Evolutionary conservation across 176 grass and related monocot genomes (phyloP).

Genomic region (Musa beccarii): DNA sequence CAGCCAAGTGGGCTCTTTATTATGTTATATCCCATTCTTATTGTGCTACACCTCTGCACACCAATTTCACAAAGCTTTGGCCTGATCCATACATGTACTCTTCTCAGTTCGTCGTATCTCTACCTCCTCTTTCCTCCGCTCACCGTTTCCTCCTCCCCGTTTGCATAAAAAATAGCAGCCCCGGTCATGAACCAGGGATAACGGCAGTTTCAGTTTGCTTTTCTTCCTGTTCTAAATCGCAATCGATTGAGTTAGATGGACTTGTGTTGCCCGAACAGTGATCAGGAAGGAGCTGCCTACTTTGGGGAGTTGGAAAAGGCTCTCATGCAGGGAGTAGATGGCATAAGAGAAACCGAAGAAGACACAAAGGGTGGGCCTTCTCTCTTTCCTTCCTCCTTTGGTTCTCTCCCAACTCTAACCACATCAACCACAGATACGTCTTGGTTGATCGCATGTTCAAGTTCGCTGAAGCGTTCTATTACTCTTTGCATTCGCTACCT

Average conservation of each 20-base stretch:
- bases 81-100: constrained; percentile 3
- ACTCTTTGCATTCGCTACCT: constrained; percentile 30
- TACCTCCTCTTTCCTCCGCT: background rate
- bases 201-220: background rate
- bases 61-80: constrained; percentile 2
- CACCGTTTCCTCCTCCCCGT: background rate
- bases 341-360: constrained; percentile 39
- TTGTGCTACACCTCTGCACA: background rate
- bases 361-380: constrained; percentile 33
- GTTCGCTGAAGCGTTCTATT: background rate
- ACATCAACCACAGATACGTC: background rate
- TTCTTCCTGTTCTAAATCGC: background rate
- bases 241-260: background rate
- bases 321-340: constrained; percentile 59
- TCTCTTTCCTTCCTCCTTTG: constrained; percentile 16
- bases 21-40: background rate
- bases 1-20: constrained; percentile 1
- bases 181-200: background rate
- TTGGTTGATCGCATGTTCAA: too few relatives aligned
- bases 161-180: background rate
- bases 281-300: constrained; percentile 60
- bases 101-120: constrained; percentile 13
- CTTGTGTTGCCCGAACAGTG: constrained; percentile 22
- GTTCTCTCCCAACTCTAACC: constrained; percentile 21
- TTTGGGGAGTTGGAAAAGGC: constrained; percentile 78